phyloP scores from a whole-genome alignment of 192 early-diverging fungal genomes.

The Entophlyctis helioformis region DNA sequence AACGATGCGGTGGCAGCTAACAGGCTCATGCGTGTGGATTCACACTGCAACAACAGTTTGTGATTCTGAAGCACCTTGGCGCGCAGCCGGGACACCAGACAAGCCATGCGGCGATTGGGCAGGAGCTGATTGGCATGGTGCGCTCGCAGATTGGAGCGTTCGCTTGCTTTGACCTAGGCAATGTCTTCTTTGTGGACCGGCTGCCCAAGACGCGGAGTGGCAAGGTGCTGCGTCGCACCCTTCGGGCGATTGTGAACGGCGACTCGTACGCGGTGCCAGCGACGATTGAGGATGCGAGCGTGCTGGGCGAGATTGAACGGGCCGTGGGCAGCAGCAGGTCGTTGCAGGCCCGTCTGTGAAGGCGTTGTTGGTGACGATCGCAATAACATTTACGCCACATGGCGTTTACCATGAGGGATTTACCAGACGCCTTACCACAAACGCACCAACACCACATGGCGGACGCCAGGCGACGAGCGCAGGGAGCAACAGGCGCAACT shows the following conservation, averaged over 20 bases:
- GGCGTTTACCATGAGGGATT: no score
- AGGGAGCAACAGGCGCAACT: no score
- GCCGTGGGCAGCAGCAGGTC: no score
- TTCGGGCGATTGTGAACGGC: constrained; percentile 51
- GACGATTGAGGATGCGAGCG: constrained; percentile 69
- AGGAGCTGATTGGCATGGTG: constrained; percentile 49
- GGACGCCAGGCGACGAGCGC: no score
- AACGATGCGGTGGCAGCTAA: no score
- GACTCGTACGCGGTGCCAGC: constrained; percentile 48
- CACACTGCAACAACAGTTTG: constrained; percentile 9
- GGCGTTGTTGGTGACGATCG: no score
- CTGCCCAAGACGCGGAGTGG: constrained; percentile 80
- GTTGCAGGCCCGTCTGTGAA: no score
- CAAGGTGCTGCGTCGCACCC: constrained; percentile 68
- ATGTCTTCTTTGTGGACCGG: constrained; percentile 51
- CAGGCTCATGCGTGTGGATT: no score
- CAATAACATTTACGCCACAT: no score
- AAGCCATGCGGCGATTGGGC: constrained; percentile 41
- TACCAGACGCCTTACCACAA: no score
- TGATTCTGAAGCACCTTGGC: constrained; percentile 16
- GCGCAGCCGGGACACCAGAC: not conserved
- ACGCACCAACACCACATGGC: no score
- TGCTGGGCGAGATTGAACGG: constrained; percentile 9
- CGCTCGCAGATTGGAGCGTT: constrained; percentile 66
- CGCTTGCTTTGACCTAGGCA: constrained; percentile 66